These are phyloP conservation scores for Tricholoma terreum DNA, from an alignment of 768 basidiomycete genomes.

Conservation along the genomic window DNA sequence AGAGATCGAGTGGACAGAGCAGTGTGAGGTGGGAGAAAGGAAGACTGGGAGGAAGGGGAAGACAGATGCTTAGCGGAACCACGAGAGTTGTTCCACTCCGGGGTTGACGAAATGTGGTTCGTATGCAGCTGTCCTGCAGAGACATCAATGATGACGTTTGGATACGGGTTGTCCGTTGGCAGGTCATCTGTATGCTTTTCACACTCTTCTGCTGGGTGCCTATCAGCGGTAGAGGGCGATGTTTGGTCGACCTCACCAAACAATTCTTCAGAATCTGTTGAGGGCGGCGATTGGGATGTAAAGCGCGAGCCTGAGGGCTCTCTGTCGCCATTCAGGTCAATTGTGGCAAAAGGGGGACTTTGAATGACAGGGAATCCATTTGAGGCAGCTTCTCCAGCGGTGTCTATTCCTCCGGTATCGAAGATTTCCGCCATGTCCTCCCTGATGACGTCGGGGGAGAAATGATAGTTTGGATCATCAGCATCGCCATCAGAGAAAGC, in stretches of 20 bases:
- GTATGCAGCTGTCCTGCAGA: constrained; percentile 26
- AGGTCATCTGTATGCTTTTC: constrained; percentile 3
- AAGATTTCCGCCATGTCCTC: constrained; percentile 55
- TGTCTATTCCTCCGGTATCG: constrained; percentile 31
- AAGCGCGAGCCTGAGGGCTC: constrained; percentile 26
- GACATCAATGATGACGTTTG: constrained; percentile 43
- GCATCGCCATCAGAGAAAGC: constrained; percentile 64
- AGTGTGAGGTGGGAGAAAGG: constrained; percentile 8
- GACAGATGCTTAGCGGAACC: constrained; percentile 3
- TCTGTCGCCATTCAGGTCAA: constrained; percentile 46
- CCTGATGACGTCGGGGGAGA: constrained; percentile 60
- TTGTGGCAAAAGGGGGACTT: constrained; percentile 55
- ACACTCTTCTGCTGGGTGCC: constrained; percentile 14
- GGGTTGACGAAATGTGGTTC: constrained; percentile 10
- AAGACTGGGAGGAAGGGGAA: constrained; percentile 9
- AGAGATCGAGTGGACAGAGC: constrained; percentile 21
- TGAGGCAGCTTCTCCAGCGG: constrained; percentile 28
- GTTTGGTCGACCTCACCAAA: constrained; percentile 39
- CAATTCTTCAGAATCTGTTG: constrained; percentile 19
- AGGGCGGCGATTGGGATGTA: constrained; percentile 12
- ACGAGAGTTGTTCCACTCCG: constrained; percentile 1
- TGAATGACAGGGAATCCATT: constrained; percentile 31
- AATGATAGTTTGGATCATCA: constrained; percentile 44
- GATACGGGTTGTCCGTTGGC: constrained; percentile 27
- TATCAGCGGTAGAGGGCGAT: constrained; percentile 29